Conservation (phyloP, 805 yeast species). For the Spathaspora arborariae region DNA sequence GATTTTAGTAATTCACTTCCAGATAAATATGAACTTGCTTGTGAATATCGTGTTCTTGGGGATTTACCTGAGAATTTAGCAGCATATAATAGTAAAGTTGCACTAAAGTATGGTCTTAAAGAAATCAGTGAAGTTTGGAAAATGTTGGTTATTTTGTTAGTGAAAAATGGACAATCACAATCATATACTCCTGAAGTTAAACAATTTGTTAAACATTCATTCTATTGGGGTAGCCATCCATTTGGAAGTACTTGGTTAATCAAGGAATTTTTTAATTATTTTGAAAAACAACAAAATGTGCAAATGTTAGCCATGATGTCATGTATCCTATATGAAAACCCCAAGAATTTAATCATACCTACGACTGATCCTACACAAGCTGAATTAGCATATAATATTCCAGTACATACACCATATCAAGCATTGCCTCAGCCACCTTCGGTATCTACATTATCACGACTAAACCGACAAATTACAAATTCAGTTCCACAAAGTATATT, state of each 20-base stretch:
- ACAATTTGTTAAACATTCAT: too few relatives aligned
- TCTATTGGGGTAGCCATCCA: conserved; percentile 80
- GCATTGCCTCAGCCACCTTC: conserved; percentile 30
- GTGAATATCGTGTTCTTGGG: conserved; percentile 62
- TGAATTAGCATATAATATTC: conserved; percentile 23
- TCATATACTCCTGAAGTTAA: conserved; percentile 3
- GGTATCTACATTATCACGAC: conserved; percentile 11
- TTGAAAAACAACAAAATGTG: conserved; percentile 60
- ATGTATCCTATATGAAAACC: conserved; percentile 58
- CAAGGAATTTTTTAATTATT: conserved; percentile 56
- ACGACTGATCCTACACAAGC: conserved; percentile 9
- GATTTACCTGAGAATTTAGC: conserved; percentile 64
- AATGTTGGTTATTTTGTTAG: conserved; percentile 45
- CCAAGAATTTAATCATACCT: conserved; percentile 11
- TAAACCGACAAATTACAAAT: neutral
- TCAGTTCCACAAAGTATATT: conserved; percentile 1
- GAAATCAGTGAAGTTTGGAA: conserved; percentile 78
- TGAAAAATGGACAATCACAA: conserved; percentile 35
- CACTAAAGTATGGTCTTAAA: conserved; percentile 54
- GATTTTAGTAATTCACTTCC: conserved; percentile 74
- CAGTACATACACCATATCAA: conserved; percentile 47
- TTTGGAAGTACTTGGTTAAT: conserved; percentile 69
- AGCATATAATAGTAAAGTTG: conserved; percentile 65
- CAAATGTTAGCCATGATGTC: conserved; percentile 91
- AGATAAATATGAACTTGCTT: conserved; percentile 65